Percentiles rank a stretch among this genome's conserved stretches.
Conservation (phyloP, 1,284 basidiomycete species). For the Sanghuangporus weigelae region DNA sequence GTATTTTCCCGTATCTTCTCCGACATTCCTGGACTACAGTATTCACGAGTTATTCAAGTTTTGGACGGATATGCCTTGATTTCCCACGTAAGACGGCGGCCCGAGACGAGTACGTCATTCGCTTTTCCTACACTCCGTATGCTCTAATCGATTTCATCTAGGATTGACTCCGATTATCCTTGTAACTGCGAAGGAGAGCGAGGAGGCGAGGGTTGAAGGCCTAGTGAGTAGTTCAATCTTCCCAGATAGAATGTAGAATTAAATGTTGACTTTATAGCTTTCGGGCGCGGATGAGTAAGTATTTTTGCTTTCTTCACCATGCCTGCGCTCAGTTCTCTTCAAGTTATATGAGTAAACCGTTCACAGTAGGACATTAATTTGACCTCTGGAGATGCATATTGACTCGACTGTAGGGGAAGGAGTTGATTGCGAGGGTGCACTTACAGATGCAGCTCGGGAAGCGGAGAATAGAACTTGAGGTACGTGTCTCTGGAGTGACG, state of each 20-base stretch:
- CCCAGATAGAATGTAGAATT: neutral
- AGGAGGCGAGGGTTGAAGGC: constrained; percentile 25
- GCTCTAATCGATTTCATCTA: neutral
- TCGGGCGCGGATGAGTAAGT: constrained; percentile 34
- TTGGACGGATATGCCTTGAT: constrained; percentile 24
- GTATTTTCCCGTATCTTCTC: neutral
- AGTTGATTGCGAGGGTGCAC: constrained; percentile 35
- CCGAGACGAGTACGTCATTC: constrained; percentile 16
- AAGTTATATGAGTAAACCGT: constrained; percentile 27
- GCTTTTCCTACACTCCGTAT: neutral
- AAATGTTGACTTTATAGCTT: constrained; percentile 19
- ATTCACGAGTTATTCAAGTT: constrained; percentile 10
- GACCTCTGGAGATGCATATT: neutral
- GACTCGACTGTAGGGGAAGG: constrained; percentile 21
- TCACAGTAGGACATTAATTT: constrained; percentile 14
- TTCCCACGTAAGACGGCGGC: constrained; percentile 22
- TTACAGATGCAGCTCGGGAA: constrained; percentile 27
- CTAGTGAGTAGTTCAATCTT: constrained; percentile 15
- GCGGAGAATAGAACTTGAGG: constrained; percentile 26
- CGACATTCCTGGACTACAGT: neutral
- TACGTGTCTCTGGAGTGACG: constrained; percentile 19
- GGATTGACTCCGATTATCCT: constrained; percentile 27
- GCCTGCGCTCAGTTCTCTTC: neutral
- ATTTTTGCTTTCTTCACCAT: neutral
- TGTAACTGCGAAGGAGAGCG: constrained; percentile 27